Evolutionary conservation across 2,329 filamentous ascomycete species (phyloP).

Genomic region (Neofusicoccum ribis): DNA sequence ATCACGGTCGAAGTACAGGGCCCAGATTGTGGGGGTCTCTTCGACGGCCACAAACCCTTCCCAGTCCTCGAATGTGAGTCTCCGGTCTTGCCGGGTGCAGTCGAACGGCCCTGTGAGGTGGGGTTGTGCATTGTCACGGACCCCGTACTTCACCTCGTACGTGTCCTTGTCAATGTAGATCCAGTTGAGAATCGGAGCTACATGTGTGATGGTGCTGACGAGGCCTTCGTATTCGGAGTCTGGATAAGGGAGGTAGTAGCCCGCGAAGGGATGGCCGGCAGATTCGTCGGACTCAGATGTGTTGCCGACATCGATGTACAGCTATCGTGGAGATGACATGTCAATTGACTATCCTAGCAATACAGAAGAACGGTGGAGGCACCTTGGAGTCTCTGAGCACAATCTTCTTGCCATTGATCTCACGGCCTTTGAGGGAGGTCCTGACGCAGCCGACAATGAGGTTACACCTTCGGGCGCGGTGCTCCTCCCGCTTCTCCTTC

Average conservation of each 20-base stretch:
- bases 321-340: not conserved
- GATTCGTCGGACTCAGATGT: not conserved
- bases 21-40: constrained; percentile 35
- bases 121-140: constrained; percentile 37
- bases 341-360: not conserved
- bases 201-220: constrained; percentile 54
- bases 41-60: constrained; percentile 43
- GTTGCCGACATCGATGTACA: constrained; percentile 7
- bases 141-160: constrained; percentile 38
- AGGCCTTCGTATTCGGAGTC: constrained; percentile 54
- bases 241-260: constrained; percentile 62
- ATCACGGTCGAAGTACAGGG: constrained; percentile 50
- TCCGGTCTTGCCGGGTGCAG: constrained; percentile 40
- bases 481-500: constrained; percentile 52
- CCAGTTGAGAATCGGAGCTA: constrained; percentile 45
- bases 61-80: constrained; percentile 41
- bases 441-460: constrained; percentile 50
- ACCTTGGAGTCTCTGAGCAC: constrained; percentile 43
- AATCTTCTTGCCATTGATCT: constrained; percentile 48
- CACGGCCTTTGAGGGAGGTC: constrained; percentile 44
- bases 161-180: constrained; percentile 40
- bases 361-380: not conserved
- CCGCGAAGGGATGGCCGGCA: constrained; percentile 50
- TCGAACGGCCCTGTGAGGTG: constrained; percentile 40
- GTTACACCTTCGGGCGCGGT: constrained; percentile 52